Evolutionary conservation across 495 filamentous ascomycete species (phyloP).

Genomic region (Neurospora tetrasperma): DNA sequence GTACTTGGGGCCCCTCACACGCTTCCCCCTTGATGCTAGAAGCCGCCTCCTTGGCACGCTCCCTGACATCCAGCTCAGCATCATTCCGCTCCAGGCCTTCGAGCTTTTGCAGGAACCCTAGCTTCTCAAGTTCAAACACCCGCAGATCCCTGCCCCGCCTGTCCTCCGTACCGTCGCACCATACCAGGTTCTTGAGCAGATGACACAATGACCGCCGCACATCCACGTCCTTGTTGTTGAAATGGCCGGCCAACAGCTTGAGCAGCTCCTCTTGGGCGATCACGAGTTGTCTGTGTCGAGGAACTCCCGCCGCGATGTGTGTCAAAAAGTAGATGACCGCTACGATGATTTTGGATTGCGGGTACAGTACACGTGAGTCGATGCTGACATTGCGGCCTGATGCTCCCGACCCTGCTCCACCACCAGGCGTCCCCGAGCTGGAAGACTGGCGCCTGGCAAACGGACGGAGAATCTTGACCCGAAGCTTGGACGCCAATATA

Average conservation of each 20-base stretch:
- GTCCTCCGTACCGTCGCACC: conserved; percentile 63
- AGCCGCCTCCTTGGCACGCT: conserved; percentile 70
- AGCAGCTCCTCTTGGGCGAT: conserved; percentile 47
- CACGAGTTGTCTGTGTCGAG: conserved; percentile 59
- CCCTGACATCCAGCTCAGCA: conserved; percentile 69
- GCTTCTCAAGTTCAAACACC: conserved; percentile 51
- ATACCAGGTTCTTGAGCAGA: conserved; percentile 74
- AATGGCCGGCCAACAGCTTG: conserved; percentile 58
- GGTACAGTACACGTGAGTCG: conserved; percentile 39
- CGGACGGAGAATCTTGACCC: conserved; percentile 41
- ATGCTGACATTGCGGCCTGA: conserved; percentile 4
- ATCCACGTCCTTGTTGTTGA: conserved; percentile 56
- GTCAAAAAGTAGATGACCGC: conserved; percentile 68
- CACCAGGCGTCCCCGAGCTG: background rate
- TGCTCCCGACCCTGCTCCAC: background rate
- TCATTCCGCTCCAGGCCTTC: conserved; percentile 53
- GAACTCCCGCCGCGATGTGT: conserved; percentile 71
- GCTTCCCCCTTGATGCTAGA: conserved; percentile 48
- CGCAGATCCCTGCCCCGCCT: conserved; percentile 49
- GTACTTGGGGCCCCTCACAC: background rate
- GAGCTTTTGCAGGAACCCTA: conserved; percentile 62
- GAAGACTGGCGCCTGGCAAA: conserved; percentile 22
- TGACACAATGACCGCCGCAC: conserved; percentile 69
- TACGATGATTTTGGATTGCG: conserved; percentile 61
- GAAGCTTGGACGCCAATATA: conserved; percentile 63